Percentiles rank a stretch among this genome's conserved stretches.
Conservation (phyloP, 345 rosid species). For the Lepidium didymum region DNA sequence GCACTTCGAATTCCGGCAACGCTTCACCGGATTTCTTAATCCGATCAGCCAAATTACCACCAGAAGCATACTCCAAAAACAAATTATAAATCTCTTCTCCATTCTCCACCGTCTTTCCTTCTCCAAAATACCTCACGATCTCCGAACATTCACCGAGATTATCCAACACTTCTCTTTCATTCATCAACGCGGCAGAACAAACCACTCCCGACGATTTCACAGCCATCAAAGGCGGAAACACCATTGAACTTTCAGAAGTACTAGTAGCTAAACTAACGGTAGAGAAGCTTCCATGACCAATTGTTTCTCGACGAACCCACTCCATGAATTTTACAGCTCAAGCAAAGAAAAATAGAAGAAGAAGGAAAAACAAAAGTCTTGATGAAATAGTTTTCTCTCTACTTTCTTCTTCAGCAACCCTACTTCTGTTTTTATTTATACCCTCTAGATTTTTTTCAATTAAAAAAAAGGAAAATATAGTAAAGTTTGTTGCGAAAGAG, state of each 20-base stretch:
- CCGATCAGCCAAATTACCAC: slow-evolving; percentile 46
- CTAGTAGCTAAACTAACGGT: slow-evolving; percentile 46
- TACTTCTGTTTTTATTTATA: slow-evolving; percentile 9
- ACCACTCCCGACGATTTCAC: slow-evolving; percentile 55
- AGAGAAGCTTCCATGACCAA: slow-evolving; percentile 67
- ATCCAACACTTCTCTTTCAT: slow-evolving; percentile 44
- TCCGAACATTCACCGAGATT: slow-evolving; percentile 37
- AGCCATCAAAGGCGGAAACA: slow-evolving; percentile 44
- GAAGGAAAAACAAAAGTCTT: background rate
- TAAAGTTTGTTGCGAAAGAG: slow-evolving; percentile 2
- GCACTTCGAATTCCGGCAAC: slow-evolving; percentile 43
- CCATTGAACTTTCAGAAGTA: slow-evolving; percentile 9
- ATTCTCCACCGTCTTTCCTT: slow-evolving; percentile 31
- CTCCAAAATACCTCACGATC: slow-evolving; percentile 55
- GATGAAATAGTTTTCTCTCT: slow-evolving; percentile 9
- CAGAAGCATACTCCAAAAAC: slow-evolving; percentile 61
- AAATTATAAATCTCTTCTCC: slow-evolving; percentile 48
- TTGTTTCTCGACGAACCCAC: slow-evolving; percentile 56
- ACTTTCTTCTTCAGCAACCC: slow-evolving; percentile 5
- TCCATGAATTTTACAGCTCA: slow-evolving; percentile 28
- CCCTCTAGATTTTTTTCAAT: background rate
- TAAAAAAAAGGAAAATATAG: background rate
- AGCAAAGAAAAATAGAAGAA: background rate
- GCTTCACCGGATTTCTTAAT: slow-evolving; percentile 30
- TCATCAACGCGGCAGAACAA: slow-evolving; percentile 34